A percentile compares a stretch with the other conserved stretches of the same genome.
Conservation (phyloP, 257 asterid genomes). For the Solanum appendiculatum region DNA sequence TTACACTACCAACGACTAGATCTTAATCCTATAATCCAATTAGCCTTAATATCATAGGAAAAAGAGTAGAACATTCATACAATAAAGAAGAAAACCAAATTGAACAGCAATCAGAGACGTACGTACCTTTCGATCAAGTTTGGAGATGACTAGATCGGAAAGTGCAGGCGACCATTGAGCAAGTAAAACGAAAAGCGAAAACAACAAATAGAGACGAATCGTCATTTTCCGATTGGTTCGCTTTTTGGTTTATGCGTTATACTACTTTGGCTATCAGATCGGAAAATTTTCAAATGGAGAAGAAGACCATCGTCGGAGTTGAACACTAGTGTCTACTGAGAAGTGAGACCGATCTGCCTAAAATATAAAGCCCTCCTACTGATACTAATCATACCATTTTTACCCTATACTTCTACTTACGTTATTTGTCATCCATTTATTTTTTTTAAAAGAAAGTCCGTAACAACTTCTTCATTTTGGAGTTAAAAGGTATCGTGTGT, state of each 20-base stretch:
- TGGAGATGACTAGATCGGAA: conserved; percentile 74
- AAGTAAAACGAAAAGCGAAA: neutral
- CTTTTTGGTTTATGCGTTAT: neutral
- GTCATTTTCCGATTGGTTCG: neutral
- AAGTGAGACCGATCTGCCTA: neutral
- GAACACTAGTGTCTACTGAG: neutral
- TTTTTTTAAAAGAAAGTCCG: too few species aligned
- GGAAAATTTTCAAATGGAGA: neutral
- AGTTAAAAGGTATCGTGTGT: too few species aligned
- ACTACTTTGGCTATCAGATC: neutral
- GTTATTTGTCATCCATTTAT: neutral
- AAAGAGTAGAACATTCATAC: neutral
- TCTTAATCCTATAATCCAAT: neutral
- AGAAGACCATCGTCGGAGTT: neutral
- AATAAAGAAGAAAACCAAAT: neutral
- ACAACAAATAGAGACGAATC: conserved; percentile 20
- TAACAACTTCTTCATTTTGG: too few species aligned
- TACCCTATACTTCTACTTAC: neutral
- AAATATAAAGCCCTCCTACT: neutral
- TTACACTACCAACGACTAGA: neutral
- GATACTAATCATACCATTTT: neutral
- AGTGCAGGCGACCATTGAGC: conserved; percentile 19
- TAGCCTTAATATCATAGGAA: neutral
- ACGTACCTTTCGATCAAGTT: conserved; percentile 75
- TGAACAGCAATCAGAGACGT: neutral